Evolutionary conservation across 1,284 basidiomycete genomes (phyloP), one percentile per base, ranked within the genome.

Genomic region (Malassezia sympodialis): DNA sequence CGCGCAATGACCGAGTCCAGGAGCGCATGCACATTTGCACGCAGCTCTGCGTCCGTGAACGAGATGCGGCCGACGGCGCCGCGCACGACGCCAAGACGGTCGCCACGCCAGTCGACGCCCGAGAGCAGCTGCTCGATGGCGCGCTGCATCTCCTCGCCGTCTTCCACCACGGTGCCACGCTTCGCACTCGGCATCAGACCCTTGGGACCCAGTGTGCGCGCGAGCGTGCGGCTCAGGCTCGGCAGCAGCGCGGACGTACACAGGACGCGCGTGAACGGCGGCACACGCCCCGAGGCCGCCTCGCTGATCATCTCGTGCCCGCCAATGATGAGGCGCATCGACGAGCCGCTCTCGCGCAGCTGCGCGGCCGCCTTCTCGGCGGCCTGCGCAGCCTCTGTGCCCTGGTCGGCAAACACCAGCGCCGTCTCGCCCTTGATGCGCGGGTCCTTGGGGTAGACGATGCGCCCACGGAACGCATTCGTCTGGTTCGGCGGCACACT

Each of bases 131-230:
- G 83, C 63, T 82, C 80, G 56, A 98, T 84, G 56, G 86, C 89
- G 19, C 51, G 42, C 14, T 61, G 37, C 56, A 74, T 70, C 24
- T 66, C 62, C 14, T 83, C 82, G 14, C 79, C 83, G 53, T 94
- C 80, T 57, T 93, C 87, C 1, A 66, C 69, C 8, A 96, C 93
- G 0, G 91, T 94, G 3, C 93, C 93, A 62, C 93, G 82, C 76
- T 91, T 85, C 59, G 86, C 86, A 8, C 87, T 88, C 14, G 93
- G 93, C 90, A 98, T 96, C 50, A 98, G 77, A 59, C 91, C 91
- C 58, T 88, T 84, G 39, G 90, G 91, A 70, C 93, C 94, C 24
- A 98, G 80, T 57, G 88, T 82, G 63, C 91, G 84, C 30, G 90
- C 91, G 7, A 96, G 80, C 65, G 82, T 82, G 43, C 61, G 51